Base-by-base conservation (phyloP, 371 early-diverging fungal genomes). In the Rhizopus arrhizus region DNA sequence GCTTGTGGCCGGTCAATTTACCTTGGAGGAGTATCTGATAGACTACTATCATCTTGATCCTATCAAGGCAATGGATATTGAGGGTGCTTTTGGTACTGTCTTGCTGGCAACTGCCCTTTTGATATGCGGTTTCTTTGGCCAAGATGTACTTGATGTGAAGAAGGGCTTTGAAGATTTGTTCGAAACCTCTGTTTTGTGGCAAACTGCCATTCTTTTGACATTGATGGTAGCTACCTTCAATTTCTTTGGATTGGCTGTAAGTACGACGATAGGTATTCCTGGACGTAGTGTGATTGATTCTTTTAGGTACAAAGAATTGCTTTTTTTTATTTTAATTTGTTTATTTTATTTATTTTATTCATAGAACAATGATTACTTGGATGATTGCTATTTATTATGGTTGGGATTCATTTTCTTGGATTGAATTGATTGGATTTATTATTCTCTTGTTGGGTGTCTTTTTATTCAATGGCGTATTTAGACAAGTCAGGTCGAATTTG, bases 21-120 rank as follows among this genome's bases (percentile, higher is more conserved):
- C 73, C 29, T 52, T 78, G 46, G 78, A 78, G 53, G 78, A 78
- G 45, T 75, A 71, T 46, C 53, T 78, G 56, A 78, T 78, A 75
- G 75, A 78, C 42, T 65, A 72, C 10, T 72, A 62, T 45, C 72
- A 71, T 11, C 61, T 78, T 9, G 72, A 78, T 55, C 74, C 78
- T 12, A 68, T 78, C 11, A 64, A 63, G 13, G 78, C 78, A 28
- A 78, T 78, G 78, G 74, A 75, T 6, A 72, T 75, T 50, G 78
- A 78, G 54, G 75, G 75, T 47, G 54, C 69, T 8, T 75, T 78
- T 56, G 73, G 78, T 31, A 68, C 70, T 1, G 40, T 68, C 4
- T 31, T 78, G 12, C 49, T 78, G 31, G 58, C 49, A 13, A 22
- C 52, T 47, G 56, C 67, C 2, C 47, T 73, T 32, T 16, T 53